Evolutionary conservation across 192 early-diverging fungal species (phyloP), one percentile per base, ranked within the genome.

Genomic region (Podila minutissima): DNA sequence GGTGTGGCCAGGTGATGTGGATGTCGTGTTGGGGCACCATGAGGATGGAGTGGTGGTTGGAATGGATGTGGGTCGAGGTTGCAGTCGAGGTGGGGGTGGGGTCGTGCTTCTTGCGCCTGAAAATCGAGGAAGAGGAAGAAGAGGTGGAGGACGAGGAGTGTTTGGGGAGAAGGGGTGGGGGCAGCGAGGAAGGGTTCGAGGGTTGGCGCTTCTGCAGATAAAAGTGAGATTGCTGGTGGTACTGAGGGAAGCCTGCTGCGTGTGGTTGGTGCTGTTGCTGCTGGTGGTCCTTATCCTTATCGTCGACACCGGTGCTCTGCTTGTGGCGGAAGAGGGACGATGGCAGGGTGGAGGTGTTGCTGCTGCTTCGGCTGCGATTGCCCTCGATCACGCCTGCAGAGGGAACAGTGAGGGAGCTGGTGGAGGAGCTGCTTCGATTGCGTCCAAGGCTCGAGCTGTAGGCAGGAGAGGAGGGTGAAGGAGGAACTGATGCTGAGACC

Each of bases 1-100:
- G 57, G 33, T 73, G 61, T 22, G 77, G 67, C 66, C 66, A 81
- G 32, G 60, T 61, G 66, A 81, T 71, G 63, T 72, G 66, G 71
- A 81, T 81, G 33, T 81, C 70, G 61, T 81, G 71, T 19, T 64
- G 61, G 46, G 71, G 71, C 26, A 51, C 71, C 77, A 81, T 81
- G 62, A 69, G 60, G 62, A 81, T 69, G 51, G 70, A 63, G 66
- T 81, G 70, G 37, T 72, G 65, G 50, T 71, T 55, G 53, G 41
- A 15, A 55, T 55, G 53, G 66, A 38, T 62, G 35, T 22, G 46
- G 68, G 46, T 32, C 46, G 28, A 59, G 15, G 29, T 31, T 15
- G 29, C 10, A n/a, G 49, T 49, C 58, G 26, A 59, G 51, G 53
- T 29, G 29, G 62, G 61, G 24, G 57, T 35, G 38, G 19, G 57